Conservation (phyloP, 2,329 filamentous ascomycete genomes). For the Sclerotiophoma versabilis region DNA sequence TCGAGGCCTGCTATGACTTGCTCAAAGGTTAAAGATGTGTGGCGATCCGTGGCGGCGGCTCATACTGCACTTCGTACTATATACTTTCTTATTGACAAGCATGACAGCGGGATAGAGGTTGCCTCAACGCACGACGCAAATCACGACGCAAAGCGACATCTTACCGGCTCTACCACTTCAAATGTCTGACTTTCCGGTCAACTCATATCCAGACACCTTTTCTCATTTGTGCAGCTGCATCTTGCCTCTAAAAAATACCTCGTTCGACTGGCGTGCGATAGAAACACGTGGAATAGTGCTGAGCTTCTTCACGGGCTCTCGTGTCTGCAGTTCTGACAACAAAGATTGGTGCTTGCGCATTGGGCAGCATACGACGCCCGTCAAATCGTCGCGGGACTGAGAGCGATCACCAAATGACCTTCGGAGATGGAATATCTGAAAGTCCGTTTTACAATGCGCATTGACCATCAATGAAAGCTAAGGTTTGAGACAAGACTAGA, state of each 20-base stretch:
- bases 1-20: background rate
- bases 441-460: constrained; percentile 2
- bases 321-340: background rate
- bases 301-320: background rate
- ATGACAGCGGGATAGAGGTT: background rate
- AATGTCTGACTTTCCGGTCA: background rate
- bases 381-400: background rate
- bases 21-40: background rate
- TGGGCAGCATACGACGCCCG: background rate
- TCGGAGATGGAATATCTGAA: background rate
- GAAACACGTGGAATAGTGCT: background rate
- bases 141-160: background rate
- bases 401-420: background rate
- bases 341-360: constrained; percentile 2
- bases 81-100: background rate
- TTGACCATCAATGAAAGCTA: constrained; percentile 12
- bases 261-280: background rate
- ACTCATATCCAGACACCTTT: background rate
- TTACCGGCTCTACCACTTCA: background rate
- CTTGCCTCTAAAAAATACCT: background rate
- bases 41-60: background rate
- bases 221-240: background rate
- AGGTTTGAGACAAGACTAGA: constrained; percentile 28
- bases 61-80: background rate
- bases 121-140: background rate